A percentile compares a stretch with the other conserved stretches of the same genome.
Evolutionary conservation across 148 eudicot species (phyloP).

Genomic region (Rhododendron ferrugineum): DNA sequence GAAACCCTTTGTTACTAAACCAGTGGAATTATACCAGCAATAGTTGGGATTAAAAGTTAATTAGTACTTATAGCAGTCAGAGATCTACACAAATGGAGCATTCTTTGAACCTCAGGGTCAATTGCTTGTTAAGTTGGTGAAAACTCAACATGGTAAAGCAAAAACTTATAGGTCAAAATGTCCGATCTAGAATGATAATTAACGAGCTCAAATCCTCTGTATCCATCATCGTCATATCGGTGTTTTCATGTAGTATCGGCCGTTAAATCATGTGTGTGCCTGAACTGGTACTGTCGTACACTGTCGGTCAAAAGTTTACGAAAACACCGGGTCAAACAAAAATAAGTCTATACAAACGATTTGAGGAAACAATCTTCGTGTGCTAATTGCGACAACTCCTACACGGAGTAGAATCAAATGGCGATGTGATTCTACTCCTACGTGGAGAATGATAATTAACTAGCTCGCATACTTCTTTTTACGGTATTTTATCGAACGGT

Average conservation of each 20-base stretch:
- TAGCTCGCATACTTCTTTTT: neutral
- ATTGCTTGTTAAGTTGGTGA: neutral
- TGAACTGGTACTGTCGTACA: too few species aligned
- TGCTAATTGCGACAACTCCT: neutral
- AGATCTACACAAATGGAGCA: neutral
- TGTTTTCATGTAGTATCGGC: too few species aligned
- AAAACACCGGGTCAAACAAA: neutral
- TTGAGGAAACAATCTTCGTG: neutral
- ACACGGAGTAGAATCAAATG: too few species aligned
- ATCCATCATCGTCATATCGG: too few species aligned
- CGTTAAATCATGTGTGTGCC: too few species aligned
- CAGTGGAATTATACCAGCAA: neutral
- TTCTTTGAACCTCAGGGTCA: neutral
- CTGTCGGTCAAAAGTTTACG: neutral
- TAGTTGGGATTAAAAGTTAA: neutral
- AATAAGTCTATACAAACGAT: neutral
- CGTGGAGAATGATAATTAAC: too few species aligned
- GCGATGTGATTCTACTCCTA: too few species aligned
- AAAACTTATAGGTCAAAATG: too few species aligned
- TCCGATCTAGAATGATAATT: too few species aligned
- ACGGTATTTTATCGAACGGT: neutral
- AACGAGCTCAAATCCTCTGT: too few species aligned
- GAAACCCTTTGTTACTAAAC: neutral
- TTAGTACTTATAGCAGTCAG: neutral
- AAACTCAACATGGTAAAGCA: neutral